A percentile compares a stretch with the other conserved stretches of the same genome.
Evolutionary conservation across 495 filamentous ascomycete species (phyloP).

Genomic region (Corynascus novoguineensis): DNA sequence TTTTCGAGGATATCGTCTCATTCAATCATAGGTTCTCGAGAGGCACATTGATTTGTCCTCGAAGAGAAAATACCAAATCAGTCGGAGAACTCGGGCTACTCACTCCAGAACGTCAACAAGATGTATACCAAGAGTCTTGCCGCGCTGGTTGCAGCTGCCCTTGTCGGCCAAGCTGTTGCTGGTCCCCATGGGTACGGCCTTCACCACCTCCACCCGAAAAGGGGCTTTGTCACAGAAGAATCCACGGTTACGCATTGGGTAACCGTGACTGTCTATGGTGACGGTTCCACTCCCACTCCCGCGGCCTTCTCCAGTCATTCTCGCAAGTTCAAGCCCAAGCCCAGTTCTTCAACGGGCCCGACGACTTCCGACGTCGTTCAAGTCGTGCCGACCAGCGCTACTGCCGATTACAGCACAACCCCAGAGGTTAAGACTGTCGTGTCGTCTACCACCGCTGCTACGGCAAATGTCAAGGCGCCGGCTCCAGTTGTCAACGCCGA

Average conservation of each 20-base stretch:
- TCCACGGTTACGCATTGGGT: slow-evolving; percentile 33
- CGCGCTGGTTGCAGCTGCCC: slow-evolving; percentile 25
- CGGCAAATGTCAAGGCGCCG: background rate
- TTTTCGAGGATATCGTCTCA: no score
- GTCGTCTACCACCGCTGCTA: background rate
- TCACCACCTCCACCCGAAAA: slow-evolving; percentile 28
- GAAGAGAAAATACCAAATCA: background rate
- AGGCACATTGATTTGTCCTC: background rate
- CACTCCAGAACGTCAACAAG: background rate
- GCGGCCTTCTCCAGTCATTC: slow-evolving; percentile 16
- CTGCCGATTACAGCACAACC: background rate
- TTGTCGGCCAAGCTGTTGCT: slow-evolving; percentile 27
- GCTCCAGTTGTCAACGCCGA: background rate
- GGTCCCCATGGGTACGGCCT: slow-evolving; percentile 21
- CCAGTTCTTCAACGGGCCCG: slow-evolving; percentile 1
- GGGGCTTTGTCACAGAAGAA: slow-evolving; percentile 27
- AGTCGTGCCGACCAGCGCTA: background rate
- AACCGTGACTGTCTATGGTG: slow-evolving; percentile 26
- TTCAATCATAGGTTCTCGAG: background rate
- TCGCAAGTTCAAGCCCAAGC: slow-evolving; percentile 11
- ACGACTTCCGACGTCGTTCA: slow-evolving; percentile 5
- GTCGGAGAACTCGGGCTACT: background rate
- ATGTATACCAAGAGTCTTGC: slow-evolving; percentile 30
- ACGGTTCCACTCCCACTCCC: slow-evolving; percentile 10
- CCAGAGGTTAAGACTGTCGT: background rate